Base-by-base conservation (phyloP, 1,139 yeast species). In the Debaryomyces subglobosus region DNA sequence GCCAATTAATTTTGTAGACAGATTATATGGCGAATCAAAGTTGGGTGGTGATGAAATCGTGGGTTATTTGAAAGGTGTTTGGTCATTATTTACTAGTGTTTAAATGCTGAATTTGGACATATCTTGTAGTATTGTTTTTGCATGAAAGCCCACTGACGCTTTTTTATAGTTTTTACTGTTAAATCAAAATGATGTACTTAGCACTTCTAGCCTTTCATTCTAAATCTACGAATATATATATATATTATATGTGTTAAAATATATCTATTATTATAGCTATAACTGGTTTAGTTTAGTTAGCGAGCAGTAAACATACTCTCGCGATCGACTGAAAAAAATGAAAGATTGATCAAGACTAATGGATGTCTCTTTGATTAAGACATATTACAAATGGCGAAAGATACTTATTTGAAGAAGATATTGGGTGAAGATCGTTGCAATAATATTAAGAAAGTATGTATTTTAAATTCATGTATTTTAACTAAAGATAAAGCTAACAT, bases 41-140 rank as follows among this genome's bases (percentile, higher is more conserved):
- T 80, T 87, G 55, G 94, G 95, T 24, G 92, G 94, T 33, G 89
- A 85, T 63, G 95, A 87, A 67, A 86, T 86, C 56, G 86, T 87
- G 43, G 89, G 86, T 53, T 86, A 87, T 64, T 78, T 85, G 64
- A 84, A 84, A 68, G 94, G 82, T 49, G 88, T 86, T 13, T 86
- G 89, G 89, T 72, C 77, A 44, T 76, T 86, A 59, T 86, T 86
- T 59, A 81, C 85, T 34, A 74, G 79, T 56, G 87, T 85, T 51
- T 86, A 72, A 52, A 29, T 39, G 21, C 15, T 9, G 12, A 8
- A 18, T 18, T 16, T 21, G 10, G n/a, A 27, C 21, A 20, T 13
- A 4, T 18, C 23, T 12, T 39, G 9, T 13, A 7, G 16, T 7
- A 18, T 4, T 12, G 20, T 30, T 20, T 2, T 15, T 39, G 16